Evolutionary conservation across 108 stramenopile genomes (phyloP).

Genomic region (Mediolabrus comicus): DNA sequence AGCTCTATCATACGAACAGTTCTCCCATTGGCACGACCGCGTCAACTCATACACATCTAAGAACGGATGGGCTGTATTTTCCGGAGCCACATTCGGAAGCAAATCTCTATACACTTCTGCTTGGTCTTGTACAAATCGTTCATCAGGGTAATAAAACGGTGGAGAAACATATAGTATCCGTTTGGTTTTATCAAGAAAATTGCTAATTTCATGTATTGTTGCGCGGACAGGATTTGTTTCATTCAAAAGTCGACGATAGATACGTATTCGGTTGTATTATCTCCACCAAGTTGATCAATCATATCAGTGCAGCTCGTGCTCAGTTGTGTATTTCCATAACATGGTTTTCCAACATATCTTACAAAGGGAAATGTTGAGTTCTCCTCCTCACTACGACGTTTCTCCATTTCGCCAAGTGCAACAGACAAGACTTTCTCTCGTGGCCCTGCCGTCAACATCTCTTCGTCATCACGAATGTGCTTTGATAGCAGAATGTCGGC

Average conservation of each 20-base stretch:
- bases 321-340: neutral
- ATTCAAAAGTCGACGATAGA: neutral
- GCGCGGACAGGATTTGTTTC: neutral
- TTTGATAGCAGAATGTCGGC: neutral
- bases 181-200: neutral
- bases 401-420: neutral
- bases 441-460: neutral
- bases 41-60: conserved; percentile 6
- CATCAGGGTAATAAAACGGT: neutral
- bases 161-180: neutral
- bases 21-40: neutral
- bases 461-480: neutral
- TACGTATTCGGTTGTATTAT: neutral
- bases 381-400: neutral
- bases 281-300: neutral
- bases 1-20: conserved; percentile 9
- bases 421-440: neutral
- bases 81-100: neutral
- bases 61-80: neutral
- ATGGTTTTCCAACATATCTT: neutral
- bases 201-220: neutral
- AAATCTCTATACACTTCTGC: neutral
- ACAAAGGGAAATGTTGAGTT: neutral
- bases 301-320: neutral
- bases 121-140: neutral